Conservation (phyloP, 2,329 filamentous ascomycete genomes). For the Alternaria tenuissima region DNA sequence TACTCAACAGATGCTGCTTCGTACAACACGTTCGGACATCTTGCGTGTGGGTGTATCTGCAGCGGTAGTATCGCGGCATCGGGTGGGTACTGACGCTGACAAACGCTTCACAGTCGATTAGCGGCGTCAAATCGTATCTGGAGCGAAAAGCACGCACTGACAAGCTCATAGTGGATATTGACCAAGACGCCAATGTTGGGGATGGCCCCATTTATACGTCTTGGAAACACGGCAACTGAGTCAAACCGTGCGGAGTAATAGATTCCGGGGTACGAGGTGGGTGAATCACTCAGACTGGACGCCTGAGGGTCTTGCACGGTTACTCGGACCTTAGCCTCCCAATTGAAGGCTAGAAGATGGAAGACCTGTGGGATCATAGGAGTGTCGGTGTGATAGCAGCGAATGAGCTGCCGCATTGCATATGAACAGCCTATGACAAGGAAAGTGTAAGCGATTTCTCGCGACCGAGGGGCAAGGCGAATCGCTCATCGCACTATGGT, state of each 20-base stretch:
- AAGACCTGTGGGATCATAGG: neutral
- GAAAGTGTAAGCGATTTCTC: neutral
- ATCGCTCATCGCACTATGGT: neutral
- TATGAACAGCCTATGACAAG: neutral
- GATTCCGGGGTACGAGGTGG: neutral
- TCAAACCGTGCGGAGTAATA: slow-evolving; percentile 7
- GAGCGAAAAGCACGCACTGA: neutral
- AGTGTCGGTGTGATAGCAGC: neutral
- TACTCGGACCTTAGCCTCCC: neutral
- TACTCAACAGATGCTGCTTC: slow-evolving; percentile 57
- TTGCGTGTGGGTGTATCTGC: neutral
- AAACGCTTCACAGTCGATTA: slow-evolving; percentile 2
- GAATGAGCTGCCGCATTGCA: neutral
- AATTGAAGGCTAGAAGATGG: neutral
- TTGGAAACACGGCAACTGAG: slow-evolving; percentile 1
- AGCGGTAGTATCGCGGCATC: neutral
- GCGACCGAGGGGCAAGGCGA: neutral
- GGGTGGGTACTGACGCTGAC: neutral
- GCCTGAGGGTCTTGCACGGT: neutral
- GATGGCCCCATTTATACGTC: slow-evolving; percentile 15
- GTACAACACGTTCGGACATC: neutral
- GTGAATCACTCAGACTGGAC: neutral
- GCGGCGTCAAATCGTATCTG: neutral
- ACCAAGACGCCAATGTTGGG: slow-evolving; percentile 17
- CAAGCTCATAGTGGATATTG: slow-evolving; percentile 2